Percentiles rank a stretch among this genome's conserved stretches.
These are phyloP conservation scores for Hordeum vulgare DNA, from an alignment of 176 grass and related monocot species.

Conservation along the genomic window DNA sequence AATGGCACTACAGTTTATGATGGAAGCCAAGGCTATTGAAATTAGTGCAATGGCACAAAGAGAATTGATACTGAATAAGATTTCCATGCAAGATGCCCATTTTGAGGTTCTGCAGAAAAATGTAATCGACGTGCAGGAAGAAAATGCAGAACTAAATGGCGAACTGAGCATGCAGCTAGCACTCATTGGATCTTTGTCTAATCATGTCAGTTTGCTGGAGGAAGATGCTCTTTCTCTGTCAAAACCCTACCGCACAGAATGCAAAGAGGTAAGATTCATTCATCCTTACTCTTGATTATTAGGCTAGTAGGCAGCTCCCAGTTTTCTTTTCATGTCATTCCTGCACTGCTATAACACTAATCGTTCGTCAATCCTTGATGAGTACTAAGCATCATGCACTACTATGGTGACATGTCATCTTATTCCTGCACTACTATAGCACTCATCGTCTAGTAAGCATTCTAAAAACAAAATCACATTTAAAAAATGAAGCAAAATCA, in stretches of 20 bases:
- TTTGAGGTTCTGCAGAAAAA: constrained; percentile 47
- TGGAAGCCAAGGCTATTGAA: constrained; percentile 46
- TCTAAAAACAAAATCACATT: background rate
- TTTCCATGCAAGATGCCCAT: constrained; percentile 33
- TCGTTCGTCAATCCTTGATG: background rate
- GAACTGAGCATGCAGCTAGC: constrained; percentile 37
- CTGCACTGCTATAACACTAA: background rate
- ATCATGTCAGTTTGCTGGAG: constrained; percentile 54
- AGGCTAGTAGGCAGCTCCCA: background rate
- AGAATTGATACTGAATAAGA: constrained; percentile 40
- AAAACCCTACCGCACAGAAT: constrained; percentile 21
- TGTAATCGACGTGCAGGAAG: constrained; percentile 35
- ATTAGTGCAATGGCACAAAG: constrained; percentile 34
- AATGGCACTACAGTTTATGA: constrained; percentile 47
- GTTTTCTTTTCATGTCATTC: background rate
- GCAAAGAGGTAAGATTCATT: constrained; percentile 32
- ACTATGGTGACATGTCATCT: background rate
- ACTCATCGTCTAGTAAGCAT: background rate
- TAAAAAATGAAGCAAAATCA: background rate
- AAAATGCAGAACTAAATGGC: constrained; percentile 54
- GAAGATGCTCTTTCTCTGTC: constrained; percentile 42
- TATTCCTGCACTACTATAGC: background rate
- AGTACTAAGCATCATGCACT: background rate
- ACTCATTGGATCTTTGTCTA: constrained; percentile 44
- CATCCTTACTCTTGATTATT: background rate